Conservation (phyloP, 2,329 filamentous ascomycete genomes). For the Colletotrichum tamarilloi region DNA sequence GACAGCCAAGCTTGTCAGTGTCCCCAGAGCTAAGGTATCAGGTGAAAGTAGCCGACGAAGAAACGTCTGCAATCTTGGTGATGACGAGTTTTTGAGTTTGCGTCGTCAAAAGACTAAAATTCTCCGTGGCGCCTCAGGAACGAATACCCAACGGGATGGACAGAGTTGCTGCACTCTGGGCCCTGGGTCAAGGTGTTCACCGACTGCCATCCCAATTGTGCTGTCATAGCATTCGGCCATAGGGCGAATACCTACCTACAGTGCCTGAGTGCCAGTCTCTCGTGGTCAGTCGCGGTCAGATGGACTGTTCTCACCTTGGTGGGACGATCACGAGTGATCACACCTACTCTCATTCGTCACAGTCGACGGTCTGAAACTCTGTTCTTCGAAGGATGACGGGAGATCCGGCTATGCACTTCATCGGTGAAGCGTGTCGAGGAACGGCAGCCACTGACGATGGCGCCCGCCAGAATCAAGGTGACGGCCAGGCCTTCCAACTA, state of each 20-base stretch:
- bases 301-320: slow-evolving; percentile 18
- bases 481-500: background rate
- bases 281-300: slow-evolving; percentile 11
- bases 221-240: background rate
- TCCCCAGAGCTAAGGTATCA: slow-evolving; percentile 27
- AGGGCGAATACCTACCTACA: background rate
- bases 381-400: background rate
- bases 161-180: slow-evolving; percentile 14
- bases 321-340: slow-evolving; percentile 6
- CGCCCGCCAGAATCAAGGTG: slow-evolving; percentile 1
- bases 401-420: background rate
- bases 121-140: slow-evolving; percentile 13
- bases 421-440: background rate
- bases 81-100: slow-evolving; percentile 32
- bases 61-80: slow-evolving; percentile 1
- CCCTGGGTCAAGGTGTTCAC: slow-evolving; percentile 9
- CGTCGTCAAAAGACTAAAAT: slow-evolving; percentile 25
- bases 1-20: slow-evolving; percentile 13
- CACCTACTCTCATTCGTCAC: slow-evolving; percentile 8
- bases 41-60: slow-evolving; percentile 5
- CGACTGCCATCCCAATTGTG: slow-evolving; percentile 33
- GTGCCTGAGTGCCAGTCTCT: background rate
- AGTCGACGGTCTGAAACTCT: slow-evolving; percentile 17
- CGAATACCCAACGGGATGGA: background rate
- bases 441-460: slow-evolving; percentile 16